Percentiles rank a stretch among this genome's conserved stretches.
Conservation (phyloP, 805 yeast genomes). For the Myxozyma mucilagina region DNA sequence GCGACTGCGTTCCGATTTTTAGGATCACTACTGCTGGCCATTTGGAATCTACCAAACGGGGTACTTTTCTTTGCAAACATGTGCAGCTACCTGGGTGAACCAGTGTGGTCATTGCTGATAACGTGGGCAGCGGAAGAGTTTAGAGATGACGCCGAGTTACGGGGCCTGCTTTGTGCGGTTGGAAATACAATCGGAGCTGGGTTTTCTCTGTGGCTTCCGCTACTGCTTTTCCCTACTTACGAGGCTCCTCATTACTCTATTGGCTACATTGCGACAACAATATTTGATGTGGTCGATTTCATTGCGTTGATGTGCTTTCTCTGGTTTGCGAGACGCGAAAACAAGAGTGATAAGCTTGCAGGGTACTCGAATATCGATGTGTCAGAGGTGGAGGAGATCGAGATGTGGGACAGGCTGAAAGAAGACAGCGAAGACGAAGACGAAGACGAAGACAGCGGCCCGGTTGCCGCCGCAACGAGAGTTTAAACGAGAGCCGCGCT, state of each 20-base stretch:
- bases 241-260: conserved; percentile 25
- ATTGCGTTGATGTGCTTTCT: conserved; percentile 16
- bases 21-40: conserved; percentile 23
- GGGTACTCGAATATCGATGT: not conserved
- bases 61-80: conserved; percentile 28
- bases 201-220: conserved; percentile 23
- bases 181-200: conserved; percentile 24
- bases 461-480: not conserved
- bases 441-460: not conserved
- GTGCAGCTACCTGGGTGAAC: conserved; percentile 25
- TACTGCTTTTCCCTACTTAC: conserved; percentile 25
- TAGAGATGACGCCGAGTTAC: conserved; percentile 26
- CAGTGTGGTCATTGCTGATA: conserved; percentile 27
- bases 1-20: conserved; percentile 18
- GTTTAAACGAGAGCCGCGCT: no score
- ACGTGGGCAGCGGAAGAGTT: conserved; percentile 30
- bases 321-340: conserved; percentile 19
- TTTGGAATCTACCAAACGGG: conserved; percentile 22
- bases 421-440: not conserved
- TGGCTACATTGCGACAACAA: conserved; percentile 20
- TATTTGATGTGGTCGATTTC: conserved; percentile 22
- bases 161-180: conserved; percentile 24
- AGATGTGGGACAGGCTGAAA: conserved; percentile 3
- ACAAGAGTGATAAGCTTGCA: not conserved
- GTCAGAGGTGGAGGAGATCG: conserved; percentile 2